Percentiles rank a stretch among this genome's conserved stretches.
Conservation (phyloP, 768 basidiomycete species). For the Boletus rubroflammeus region DNA sequence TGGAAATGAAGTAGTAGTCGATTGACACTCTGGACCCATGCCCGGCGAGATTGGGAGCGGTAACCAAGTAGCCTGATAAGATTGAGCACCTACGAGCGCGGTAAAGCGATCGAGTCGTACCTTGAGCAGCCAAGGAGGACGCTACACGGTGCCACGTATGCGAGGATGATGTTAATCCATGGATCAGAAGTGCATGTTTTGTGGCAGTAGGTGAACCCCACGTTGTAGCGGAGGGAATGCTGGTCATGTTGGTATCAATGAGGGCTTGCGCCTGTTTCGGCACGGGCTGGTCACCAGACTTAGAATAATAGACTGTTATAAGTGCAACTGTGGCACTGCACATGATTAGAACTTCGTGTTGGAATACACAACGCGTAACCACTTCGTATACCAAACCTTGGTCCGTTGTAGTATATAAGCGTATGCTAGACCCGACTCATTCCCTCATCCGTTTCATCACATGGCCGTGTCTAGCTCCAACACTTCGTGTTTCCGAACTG, state of each 20-base stretch:
- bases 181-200: constrained; percentile 26
- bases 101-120: neutral
- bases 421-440: too few species aligned
- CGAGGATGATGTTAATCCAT: constrained; percentile 22
- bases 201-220: constrained; percentile 23
- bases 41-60: constrained; percentile 22
- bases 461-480: too few species aligned
- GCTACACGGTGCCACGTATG: constrained; percentile 21
- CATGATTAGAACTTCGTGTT: too few species aligned
- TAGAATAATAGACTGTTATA: too few species aligned
- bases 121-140: constrained; percentile 12
- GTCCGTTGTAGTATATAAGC: too few species aligned
- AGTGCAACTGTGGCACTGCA: too few species aligned
- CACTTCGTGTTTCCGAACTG: too few species aligned
- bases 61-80: constrained; percentile 19
- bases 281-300: neutral
- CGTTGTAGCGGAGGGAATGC: constrained; percentile 12
- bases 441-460: too few species aligned
- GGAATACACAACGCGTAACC: too few species aligned
- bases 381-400: too few species aligned
- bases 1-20: constrained; percentile 12
- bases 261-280: neutral
- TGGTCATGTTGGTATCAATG: constrained; percentile 10
- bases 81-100: neutral
- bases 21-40: constrained; percentile 10